phyloP scores from a whole-genome alignment of 2,329 filamentous ascomycete genomes.

The Allantophomopsis cytisporea region DNA sequence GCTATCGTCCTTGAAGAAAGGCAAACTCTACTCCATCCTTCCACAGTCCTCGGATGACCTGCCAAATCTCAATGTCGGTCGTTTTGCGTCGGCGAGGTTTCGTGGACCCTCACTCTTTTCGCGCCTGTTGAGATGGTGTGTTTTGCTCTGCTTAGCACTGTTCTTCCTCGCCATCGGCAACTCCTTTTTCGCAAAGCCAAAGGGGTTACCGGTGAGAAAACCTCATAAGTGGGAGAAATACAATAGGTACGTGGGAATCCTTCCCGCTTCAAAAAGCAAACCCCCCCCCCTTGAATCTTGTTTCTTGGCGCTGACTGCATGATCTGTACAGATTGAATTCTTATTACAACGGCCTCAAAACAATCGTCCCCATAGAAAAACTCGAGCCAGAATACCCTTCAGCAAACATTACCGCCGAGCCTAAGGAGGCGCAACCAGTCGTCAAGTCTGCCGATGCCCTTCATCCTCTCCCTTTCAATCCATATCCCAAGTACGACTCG shows the following conservation, averaged over 20 bases:
- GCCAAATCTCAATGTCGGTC: not conserved
- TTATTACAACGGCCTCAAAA: slow-evolving; percentile 68
- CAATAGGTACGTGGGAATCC: slow-evolving; percentile 24
- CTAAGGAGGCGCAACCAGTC: slow-evolving; percentile 12
- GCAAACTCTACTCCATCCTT: not conserved
- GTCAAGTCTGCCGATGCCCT: slow-evolving; percentile 18
- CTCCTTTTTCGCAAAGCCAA: not conserved
- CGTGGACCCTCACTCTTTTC: not conserved
- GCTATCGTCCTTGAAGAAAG: not conserved
- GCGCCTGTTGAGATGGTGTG: not conserved
- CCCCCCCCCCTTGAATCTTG: no score
- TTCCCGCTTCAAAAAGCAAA: no score
- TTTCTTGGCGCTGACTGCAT: slow-evolving; percentile 4
- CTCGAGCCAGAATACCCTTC: slow-evolving; percentile 65
- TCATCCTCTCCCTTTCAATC: slow-evolving; percentile 42
- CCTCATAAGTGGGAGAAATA: slow-evolving; percentile 25
- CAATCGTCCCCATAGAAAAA: slow-evolving; percentile 46
- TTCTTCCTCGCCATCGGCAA: not conserved
- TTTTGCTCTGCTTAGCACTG: not conserved
- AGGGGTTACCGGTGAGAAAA: no score
- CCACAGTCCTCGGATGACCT: not conserved
- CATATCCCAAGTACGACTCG: slow-evolving; percentile 53
- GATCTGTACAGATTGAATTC: slow-evolving; percentile 49
- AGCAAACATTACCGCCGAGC: slow-evolving; percentile 4
- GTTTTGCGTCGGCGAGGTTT: not conserved